Evolutionary conservation across 768 basidiomycete species (phyloP), one percentile per base, ranked within the genome.

Genomic region (Lyophyllum shimeji): DNA sequence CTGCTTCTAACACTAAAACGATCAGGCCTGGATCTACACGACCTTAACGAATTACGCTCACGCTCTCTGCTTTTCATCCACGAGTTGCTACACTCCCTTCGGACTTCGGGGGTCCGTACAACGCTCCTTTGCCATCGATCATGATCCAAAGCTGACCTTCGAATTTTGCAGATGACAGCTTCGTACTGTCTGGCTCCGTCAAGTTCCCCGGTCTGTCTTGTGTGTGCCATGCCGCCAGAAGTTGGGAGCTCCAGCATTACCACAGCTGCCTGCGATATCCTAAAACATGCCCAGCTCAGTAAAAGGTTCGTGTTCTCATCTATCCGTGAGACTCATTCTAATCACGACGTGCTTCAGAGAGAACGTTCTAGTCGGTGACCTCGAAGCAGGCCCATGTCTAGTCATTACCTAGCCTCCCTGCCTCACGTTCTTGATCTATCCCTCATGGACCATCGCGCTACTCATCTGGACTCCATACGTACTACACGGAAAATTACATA

Each of bases 161-260:
- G 6, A 55, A 55, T 21, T 39, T 18, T 49, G 46, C 62, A 89
- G 87, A 74, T 88, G 49, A 67, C 79, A 33, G 83, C 85, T 5
- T 82, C 85, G 1, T 88, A 89, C 64, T 78, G 77, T 13, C 74
- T 89, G 44, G 76, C 82, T 9, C 85, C 86, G 9, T 82, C 86
- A 15, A 79, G 76, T 67, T 82, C 82, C 45, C 77, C 83, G 1
- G 65, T 82, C 37, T 86, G 86, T 63, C 70, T 88, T 37, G 74
- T 88, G 20, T 84, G 80, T 63, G 82, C 79, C 15, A 66, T 81
- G 12, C 76, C 80, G 9, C 72, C 79, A 17, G 74, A 76, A 27
- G 63, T 73, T 21, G 73, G 76, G 60, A 72, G 72, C 13, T 71
- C 69, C 52, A 73, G 70, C 58, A 72, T 76, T 65, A 76, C 74